Percentiles rank a stretch among this genome's conserved stretches.
Evolutionary conservation across 2,329 filamentous ascomycete genomes (phyloP).

Genomic region (Lachnellula cervina): DNA sequence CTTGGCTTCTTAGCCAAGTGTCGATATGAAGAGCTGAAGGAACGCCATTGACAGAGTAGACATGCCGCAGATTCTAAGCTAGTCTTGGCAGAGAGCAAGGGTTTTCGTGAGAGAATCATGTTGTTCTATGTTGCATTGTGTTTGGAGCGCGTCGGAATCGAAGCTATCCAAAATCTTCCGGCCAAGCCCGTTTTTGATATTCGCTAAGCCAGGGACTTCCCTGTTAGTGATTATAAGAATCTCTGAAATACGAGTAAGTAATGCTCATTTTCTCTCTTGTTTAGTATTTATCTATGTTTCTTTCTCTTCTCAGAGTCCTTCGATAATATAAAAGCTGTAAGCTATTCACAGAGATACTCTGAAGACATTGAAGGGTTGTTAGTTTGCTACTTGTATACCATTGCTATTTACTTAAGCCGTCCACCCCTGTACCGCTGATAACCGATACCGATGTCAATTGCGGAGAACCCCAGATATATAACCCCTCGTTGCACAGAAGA

Average conservation of each 20-base stretch:
- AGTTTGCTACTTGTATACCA: neutral
- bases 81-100: slow-evolving; percentile 13
- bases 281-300: too few relatives aligned
- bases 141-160: neutral
- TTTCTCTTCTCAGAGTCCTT: too few relatives aligned
- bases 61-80: slow-evolving; percentile 36
- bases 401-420: neutral
- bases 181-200: neutral
- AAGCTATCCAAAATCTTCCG: neutral
- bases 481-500: slow-evolving; percentile 4
- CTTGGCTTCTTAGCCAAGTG: slow-evolving; percentile 28
- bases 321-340: too few relatives aligned
- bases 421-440: slow-evolving; percentile 14
- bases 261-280: too few relatives aligned
- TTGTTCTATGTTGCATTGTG: slow-evolving; percentile 1
- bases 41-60: slow-evolving; percentile 47
- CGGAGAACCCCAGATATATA: slow-evolving; percentile 15
- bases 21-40: slow-evolving; percentile 43
- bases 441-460: slow-evolving; percentile 13
- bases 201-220: neutral
- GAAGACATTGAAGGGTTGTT: neutral
- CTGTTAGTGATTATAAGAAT: neutral
- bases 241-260: neutral
- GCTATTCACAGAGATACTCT: too few relatives aligned
- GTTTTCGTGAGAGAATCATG: slow-evolving; percentile 26